Evolutionary conservation across 1,284 basidiomycete species (phyloP).

Genomic region (Pisolithus thermaeus): DNA sequence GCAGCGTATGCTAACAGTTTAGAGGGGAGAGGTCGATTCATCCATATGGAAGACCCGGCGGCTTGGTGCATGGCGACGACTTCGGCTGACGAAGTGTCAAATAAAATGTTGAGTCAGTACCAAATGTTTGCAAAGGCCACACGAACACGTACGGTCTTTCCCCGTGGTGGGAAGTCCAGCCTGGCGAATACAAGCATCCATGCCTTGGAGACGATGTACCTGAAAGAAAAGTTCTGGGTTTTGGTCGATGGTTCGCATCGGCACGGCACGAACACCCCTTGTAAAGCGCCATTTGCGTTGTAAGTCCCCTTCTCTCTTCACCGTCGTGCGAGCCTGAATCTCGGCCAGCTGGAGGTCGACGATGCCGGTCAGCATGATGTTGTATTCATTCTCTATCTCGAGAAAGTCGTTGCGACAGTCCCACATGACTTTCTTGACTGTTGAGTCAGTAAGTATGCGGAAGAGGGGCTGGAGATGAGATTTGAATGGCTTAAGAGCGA

Average conservation of each 20-base stretch:
- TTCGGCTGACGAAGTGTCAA: conserved; percentile 21
- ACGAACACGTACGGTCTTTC: conserved; percentile 21
- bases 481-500: conserved; percentile 21
- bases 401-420: conserved; percentile 40
- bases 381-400: conserved; percentile 30
- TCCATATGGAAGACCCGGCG: conserved; percentile 29
- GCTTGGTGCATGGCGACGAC: conserved; percentile 34
- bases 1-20: conserved; percentile 37
- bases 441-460: conserved; percentile 23
- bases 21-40: conserved; percentile 30
- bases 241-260: conserved; percentile 20
- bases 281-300: conserved; percentile 25
- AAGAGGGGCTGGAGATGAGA: conserved; percentile 22
- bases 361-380: conserved; percentile 28
- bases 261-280: conserved; percentile 21
- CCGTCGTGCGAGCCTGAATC: conserved; percentile 26
- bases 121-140: neutral
- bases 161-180: conserved; percentile 17
- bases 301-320: conserved; percentile 30
- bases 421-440: conserved; percentile 39
- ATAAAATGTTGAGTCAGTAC: neutral
- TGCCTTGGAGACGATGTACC: conserved; percentile 29
- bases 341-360: conserved; percentile 41
- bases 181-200: conserved; percentile 22
- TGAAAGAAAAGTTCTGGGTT: conserved; percentile 23